These are phyloP conservation scores for Xylaria sp. DNA, from an alignment of 2,329 filamentous ascomycete genomes.

Conservation along the genomic window DNA sequence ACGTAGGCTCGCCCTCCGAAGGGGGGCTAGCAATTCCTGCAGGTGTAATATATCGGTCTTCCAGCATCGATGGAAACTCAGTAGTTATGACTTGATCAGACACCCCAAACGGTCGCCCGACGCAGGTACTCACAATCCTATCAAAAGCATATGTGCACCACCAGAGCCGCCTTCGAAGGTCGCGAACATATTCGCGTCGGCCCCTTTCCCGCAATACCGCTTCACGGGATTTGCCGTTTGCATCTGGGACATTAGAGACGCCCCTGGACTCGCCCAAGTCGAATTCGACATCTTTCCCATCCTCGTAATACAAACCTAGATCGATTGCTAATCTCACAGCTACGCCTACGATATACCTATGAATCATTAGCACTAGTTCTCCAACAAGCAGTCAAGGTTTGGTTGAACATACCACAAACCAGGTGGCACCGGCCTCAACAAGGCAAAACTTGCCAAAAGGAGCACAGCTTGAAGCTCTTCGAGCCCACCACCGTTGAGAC, in stretches of 20 bases:
- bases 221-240: constrained; percentile 50
- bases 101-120: constrained; percentile 91
- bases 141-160: constrained; percentile 98
- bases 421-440: constrained; percentile 89
- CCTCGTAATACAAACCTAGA: constrained; percentile 91
- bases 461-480: constrained; percentile 95
- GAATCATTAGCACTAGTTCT: constrained; percentile 25
- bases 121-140: constrained; percentile 92
- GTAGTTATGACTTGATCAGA: constrained; percentile 97
- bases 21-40: constrained; percentile 75
- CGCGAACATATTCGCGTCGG: constrained; percentile 83
- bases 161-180: constrained; percentile 88
- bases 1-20: constrained; percentile 73
- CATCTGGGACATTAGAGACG: constrained; percentile 51
- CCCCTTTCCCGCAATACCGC: constrained; percentile 66
- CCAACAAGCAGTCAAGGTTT: background rate
- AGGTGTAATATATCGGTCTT: constrained; percentile 88
- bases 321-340: constrained; percentile 91
- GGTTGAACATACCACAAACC: constrained; percentile 76
- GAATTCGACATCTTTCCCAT: constrained; percentile 73
- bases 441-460: constrained; percentile 87
- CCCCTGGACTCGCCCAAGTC: constrained; percentile 64
- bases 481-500: constrained; percentile 86
- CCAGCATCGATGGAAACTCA: constrained; percentile 88
- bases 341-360: constrained; percentile 89